These are phyloP conservation scores for Alternaria alternata DNA, from an alignment of 2,329 filamentous ascomycete genomes.

Conservation along the genomic window DNA sequence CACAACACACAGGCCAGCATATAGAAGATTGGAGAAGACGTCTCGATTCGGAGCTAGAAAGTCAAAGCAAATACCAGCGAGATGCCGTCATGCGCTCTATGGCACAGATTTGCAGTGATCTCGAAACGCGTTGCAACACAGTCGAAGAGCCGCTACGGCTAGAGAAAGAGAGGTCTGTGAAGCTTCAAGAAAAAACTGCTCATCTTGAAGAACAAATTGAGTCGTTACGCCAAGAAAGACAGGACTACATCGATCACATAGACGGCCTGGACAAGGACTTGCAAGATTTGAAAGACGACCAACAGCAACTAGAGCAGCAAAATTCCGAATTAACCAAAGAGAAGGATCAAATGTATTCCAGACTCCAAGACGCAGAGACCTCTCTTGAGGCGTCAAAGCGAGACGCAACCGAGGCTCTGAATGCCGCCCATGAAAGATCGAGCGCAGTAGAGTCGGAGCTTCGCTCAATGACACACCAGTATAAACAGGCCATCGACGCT, in stretches of 20 bases:
- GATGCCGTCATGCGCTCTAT: constrained; percentile 60
- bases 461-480: constrained; percentile 29
- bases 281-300: constrained; percentile 46
- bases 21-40: constrained; percentile 60
- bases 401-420: constrained; percentile 41
- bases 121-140: constrained; percentile 64
- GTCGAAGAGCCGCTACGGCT: constrained; percentile 63
- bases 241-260: constrained; percentile 40
- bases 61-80: constrained; percentile 52
- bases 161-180: constrained; percentile 51
- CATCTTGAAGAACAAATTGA: constrained; percentile 48
- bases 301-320: constrained; percentile 36
- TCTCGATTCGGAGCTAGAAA: constrained; percentile 55
- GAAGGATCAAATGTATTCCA: constrained; percentile 41
- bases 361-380: constrained; percentile 42
- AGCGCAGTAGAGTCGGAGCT: constrained; percentile 50
- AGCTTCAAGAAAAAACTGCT: constrained; percentile 44
- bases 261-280: constrained; percentile 49
- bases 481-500: constrained; percentile 25
- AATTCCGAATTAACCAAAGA: constrained; percentile 48
- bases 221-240: constrained; percentile 37
- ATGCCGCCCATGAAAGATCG: constrained; percentile 30
- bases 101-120: constrained; percentile 62
- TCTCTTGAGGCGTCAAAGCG: constrained; percentile 51
- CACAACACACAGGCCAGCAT: constrained; percentile 42